These are phyloP conservation scores for Syzygium jambos DNA, from an alignment of 345 rosid species.

Conservation along the genomic window DNA sequence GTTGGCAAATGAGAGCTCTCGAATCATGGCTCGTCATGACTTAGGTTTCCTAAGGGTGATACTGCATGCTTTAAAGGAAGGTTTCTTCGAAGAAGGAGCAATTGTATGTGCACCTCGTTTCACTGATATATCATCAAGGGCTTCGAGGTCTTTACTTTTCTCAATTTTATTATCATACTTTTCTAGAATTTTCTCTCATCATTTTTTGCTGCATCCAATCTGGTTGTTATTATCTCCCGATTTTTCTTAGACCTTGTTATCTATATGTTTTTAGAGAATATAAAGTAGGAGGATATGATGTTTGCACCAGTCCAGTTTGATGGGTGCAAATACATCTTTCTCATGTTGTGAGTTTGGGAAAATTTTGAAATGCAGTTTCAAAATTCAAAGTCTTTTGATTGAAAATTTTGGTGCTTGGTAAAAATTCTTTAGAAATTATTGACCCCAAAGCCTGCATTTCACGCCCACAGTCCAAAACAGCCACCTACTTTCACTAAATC, in stretches of 20 bases:
- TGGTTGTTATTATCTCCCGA: neutral
- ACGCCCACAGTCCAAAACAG: neutral
- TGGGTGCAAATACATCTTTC: neutral
- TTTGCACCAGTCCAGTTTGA: neutral
- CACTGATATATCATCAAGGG: constrained; percentile 43
- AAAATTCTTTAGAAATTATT: neutral
- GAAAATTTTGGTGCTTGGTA: neutral
- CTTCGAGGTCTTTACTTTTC: constrained; percentile 29
- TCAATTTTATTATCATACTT: neutral
- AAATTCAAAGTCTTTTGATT: neutral
- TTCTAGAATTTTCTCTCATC: neutral
- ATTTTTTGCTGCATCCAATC: neutral
- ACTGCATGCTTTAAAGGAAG: constrained; percentile 70
- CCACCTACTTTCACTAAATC: neutral
- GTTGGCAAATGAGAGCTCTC: constrained; percentile 11
- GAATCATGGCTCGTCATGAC: constrained; percentile 20
- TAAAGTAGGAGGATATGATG: neutral
- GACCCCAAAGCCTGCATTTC: neutral
- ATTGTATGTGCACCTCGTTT: constrained; percentile 58
- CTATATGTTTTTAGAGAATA: neutral
- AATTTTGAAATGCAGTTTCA: neutral
- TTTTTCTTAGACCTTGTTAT: neutral
- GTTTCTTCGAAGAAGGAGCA: constrained; percentile 83
- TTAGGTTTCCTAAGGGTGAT: constrained; percentile 66
- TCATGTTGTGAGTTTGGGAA: neutral